Conservation (phyloP, 2,329 filamentous ascomycete genomes). For the Hortaea werneckii region DNA sequence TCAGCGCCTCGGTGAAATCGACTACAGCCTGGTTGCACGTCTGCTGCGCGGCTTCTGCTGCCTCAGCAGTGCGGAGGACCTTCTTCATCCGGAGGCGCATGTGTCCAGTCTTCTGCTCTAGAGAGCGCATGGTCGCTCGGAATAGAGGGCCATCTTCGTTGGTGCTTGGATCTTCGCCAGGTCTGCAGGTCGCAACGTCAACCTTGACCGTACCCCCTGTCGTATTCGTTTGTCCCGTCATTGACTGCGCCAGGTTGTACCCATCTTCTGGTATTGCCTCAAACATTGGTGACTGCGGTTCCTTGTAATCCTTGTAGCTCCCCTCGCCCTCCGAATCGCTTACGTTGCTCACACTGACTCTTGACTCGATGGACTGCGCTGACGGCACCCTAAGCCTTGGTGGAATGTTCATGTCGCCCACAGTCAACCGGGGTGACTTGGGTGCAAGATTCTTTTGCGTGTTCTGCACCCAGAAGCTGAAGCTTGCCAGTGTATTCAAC, state of each 20-base stretch:
- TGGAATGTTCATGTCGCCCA: slow-evolving; percentile 11
- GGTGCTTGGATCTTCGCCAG: slow-evolving; percentile 72
- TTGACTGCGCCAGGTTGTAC: slow-evolving; percentile 31
- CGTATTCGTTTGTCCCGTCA: slow-evolving; percentile 26
- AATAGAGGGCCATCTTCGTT: slow-evolving; percentile 92
- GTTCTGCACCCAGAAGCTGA: slow-evolving; percentile 88
- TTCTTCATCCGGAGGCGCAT: slow-evolving; percentile 95
- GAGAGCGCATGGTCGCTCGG: slow-evolving; percentile 87
- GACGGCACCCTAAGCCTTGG: slow-evolving; percentile 77
- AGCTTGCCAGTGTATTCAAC: slow-evolving; percentile 77
- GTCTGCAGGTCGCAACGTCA: slow-evolving; percentile 76
- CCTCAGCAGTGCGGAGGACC: slow-evolving; percentile 86
- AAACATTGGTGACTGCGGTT: slow-evolving; percentile 38
- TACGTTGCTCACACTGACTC: slow-evolving; percentile 48
- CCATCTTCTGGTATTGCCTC: slow-evolving; percentile 40
- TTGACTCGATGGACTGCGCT: slow-evolving; percentile 73
- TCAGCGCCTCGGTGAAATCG: slow-evolving; percentile 73
- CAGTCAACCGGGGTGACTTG: slow-evolving; percentile 52
- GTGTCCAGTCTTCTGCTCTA: slow-evolving; percentile 92
- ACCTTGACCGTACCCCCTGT: slow-evolving; percentile 54
- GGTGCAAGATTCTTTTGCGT: slow-evolving; percentile 32
- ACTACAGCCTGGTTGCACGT: slow-evolving; percentile 78
- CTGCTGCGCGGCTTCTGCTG: slow-evolving; percentile 67
- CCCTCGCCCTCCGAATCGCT: slow-evolving; percentile 54
- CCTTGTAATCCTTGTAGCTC: slow-evolving; percentile 31